Evolutionary conservation across 108 stramenopile genomes (phyloP).

Genomic region (Stephanodiscus triporus): DNA sequence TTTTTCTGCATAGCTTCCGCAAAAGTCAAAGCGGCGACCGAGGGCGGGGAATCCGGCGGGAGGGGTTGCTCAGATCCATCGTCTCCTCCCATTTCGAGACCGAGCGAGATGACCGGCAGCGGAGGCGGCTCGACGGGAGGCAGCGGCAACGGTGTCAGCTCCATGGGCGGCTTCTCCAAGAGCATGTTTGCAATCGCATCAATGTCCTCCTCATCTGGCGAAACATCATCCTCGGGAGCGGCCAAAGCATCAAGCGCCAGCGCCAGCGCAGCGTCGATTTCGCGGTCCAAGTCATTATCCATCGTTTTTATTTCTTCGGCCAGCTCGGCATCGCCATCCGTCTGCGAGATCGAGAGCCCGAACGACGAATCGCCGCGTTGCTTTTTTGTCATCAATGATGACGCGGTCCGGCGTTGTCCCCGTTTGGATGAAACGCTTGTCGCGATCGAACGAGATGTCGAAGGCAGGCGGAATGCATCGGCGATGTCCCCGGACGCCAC

Average conservation of each 20-base stretch:
- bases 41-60: constrained; percentile 21
- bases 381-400: not conserved
- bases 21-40: constrained; percentile 14
- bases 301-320: constrained; percentile 9
- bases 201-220: constrained; percentile 1
- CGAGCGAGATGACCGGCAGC: not conserved
- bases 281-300: constrained; percentile 27
- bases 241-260: constrained; percentile 25
- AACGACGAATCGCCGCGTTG: not conserved
- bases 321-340: not conserved
- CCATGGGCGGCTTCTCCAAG: constrained; percentile 1
- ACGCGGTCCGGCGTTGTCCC: not conserved
- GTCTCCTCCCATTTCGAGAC: constrained; percentile 1
- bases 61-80: constrained; percentile 5
- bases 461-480: constrained; percentile 1
- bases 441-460: not conserved
- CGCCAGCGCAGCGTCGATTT: constrained; percentile 34
- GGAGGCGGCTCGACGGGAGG: constrained; percentile 10
- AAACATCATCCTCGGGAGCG: not conserved
- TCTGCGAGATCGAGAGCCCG: not conserved
- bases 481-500: not conserved
- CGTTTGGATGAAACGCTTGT: not conserved
- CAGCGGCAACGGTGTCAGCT: not conserved
- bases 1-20: constrained; percentile 33
- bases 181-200: not conserved